Evolutionary conservation across 345 rosid species (phyloP), one percentile per base, ranked within the genome.

Genomic region (Euclidium syriacum): DNA sequence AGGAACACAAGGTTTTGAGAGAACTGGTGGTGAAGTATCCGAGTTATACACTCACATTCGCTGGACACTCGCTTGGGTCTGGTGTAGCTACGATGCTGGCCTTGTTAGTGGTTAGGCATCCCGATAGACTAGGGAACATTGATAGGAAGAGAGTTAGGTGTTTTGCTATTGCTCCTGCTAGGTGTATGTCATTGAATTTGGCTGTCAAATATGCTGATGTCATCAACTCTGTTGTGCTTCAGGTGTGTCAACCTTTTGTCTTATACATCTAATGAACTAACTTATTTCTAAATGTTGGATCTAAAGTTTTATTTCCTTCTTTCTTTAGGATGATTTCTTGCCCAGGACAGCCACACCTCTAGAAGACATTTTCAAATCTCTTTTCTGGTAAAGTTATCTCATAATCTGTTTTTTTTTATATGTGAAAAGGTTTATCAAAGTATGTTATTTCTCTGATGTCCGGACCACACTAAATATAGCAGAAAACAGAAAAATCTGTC

Each of bases 281-380:
- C 17, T n/a, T 20, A 25, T 8, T 60, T 47, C 38, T 27, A 26
- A 43, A 6, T 30, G 59, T 43, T 14, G n/a, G 2, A 46, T 54
- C 29, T 46, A 22, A 54, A 35, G 44, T 46, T 0, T 26, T 2
- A 29, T 20, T 10, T 12, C 16, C 40, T 52, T 23, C 8, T 25
- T 39, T 2, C 33, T 63, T 39, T 86, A 94, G 96, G 99, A 94
- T 81, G 99, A 94, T 65, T 94, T 90, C 78, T 79, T 94, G 73
- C 97, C 97, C 0, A 82, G 95, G 70, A 94, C 92, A 29, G 91
- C 99, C 55, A 94, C 97, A 9, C 97, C 99, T 12, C 63, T 90
- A 76, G 90, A 90, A 80, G 99, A 94, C 82, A 90, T 94, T 66
- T 94, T 94, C 90, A 87, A 87, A 78, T 94, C 97, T 56, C 88